These are phyloP conservation scores for Fraxinus floribunda DNA, from an alignment of 305 asterid genomes.

Conservation along the genomic window DNA sequence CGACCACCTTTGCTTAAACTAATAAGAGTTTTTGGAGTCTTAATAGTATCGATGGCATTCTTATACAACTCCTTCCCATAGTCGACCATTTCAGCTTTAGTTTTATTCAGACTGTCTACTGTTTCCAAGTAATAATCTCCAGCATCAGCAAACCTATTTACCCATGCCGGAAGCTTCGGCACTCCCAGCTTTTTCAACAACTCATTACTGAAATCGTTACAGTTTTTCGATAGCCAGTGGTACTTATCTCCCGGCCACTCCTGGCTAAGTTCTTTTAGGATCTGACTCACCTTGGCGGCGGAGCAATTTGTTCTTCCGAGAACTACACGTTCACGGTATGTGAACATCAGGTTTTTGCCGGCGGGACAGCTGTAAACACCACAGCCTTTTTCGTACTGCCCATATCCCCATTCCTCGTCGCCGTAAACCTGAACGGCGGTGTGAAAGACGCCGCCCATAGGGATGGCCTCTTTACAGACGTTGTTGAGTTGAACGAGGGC, in stretches of 20 bases:
- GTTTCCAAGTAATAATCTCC: conserved; percentile 16
- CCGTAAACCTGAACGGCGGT: conserved; percentile 26
- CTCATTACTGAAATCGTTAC: conserved; percentile 22
- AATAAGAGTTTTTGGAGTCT: neutral
- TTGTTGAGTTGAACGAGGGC: conserved; percentile 18
- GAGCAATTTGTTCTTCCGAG: conserved; percentile 18
- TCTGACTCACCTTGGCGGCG: conserved; percentile 17
- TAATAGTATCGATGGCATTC: neutral
- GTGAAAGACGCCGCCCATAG: conserved; percentile 23
- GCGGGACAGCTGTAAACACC: conserved; percentile 23
- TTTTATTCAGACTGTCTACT: neutral
- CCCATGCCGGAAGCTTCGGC: conserved; percentile 30
- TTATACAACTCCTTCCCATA: neutral
- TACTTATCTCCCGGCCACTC: conserved; percentile 18
- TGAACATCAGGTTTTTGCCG: conserved; percentile 9
- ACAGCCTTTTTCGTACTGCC: conserved; percentile 5
- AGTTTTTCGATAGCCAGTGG: conserved; percentile 12
- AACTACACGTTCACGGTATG: conserved; percentile 12
- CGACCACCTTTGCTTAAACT: neutral
- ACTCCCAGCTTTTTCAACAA: conserved; percentile 18
- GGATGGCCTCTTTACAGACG: conserved; percentile 12
- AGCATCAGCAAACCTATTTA: conserved; percentile 9
- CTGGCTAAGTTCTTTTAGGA: conserved; percentile 20
- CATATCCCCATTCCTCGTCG: conserved; percentile 25
- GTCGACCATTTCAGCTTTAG: neutral